Evolutionary conservation across 2,329 filamentous ascomycete species (phyloP).

Genomic region (Alternaria consortialis): DNA sequence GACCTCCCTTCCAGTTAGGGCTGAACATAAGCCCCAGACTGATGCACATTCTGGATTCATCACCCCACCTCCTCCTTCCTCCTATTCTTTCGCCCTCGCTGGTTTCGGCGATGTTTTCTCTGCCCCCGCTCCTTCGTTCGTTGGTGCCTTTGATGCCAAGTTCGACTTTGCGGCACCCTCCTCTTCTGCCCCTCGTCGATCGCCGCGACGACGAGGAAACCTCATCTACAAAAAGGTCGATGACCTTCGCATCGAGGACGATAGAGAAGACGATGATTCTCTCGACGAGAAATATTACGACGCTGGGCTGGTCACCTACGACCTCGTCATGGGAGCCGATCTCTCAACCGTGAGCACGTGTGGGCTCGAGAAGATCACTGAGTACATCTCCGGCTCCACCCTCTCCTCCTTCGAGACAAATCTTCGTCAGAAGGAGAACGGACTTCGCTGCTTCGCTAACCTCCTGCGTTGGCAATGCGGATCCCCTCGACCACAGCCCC

Average conservation of each 20-base stretch:
- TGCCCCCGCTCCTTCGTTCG: neutral
- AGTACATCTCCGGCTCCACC: conserved; percentile 6
- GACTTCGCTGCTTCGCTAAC: conserved; percentile 1
- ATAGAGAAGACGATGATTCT: neutral
- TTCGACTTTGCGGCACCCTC: neutral
- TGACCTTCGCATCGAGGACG: neutral
- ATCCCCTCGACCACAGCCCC: conserved; percentile 1
- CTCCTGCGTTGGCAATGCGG: conserved; percentile 9
- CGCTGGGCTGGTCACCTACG: neutral
- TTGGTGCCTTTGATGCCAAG: neutral
- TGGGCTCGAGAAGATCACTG: neutral
- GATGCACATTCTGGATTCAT: neutral
- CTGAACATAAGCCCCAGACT: conserved; percentile 7
- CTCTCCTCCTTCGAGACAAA: conserved; percentile 4
- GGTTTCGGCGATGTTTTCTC: neutral
- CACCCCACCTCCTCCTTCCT: neutral
- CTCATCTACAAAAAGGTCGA: neutral
- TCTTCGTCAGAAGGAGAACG: neutral
- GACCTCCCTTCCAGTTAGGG: neutral
- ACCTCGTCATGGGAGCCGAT: neutral
- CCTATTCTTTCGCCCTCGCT: neutral
- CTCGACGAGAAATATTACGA: neutral
- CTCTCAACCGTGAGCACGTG: neutral
- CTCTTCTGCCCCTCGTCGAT: neutral
- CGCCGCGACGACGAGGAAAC: neutral